Evolutionary conservation across 176 grass and related monocot genomes (phyloP).

Genomic region (bread wheat (Triticum aestivum)): DNA sequence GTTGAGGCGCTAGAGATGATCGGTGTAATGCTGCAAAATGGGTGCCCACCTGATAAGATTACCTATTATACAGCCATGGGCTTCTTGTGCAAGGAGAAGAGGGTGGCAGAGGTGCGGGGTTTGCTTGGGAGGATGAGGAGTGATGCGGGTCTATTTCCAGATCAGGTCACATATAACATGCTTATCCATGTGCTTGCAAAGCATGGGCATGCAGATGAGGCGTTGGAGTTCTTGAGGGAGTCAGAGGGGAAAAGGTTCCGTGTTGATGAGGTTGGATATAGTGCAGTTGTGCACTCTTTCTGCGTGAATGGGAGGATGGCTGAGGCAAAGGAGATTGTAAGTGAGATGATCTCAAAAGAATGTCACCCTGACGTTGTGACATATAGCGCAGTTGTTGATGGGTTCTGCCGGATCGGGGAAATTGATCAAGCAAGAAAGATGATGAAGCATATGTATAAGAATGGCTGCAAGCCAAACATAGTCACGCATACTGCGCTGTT

Average conservation of each 20-base stretch:
- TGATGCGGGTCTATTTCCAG: constrained; percentile 61
- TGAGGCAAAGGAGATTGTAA: constrained; percentile 67
- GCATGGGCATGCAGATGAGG: constrained; percentile 83
- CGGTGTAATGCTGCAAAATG: constrained; percentile 51
- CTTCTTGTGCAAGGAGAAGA: constrained; percentile 84
- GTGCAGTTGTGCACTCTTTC: constrained; percentile 72
- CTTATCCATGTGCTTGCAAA: constrained; percentile 79
- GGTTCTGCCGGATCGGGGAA: constrained; percentile 82
- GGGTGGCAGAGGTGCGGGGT: constrained; percentile 53
- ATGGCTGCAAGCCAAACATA: constrained; percentile 80
- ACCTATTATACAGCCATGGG: constrained; percentile 86
- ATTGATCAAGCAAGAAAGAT: constrained; percentile 81
- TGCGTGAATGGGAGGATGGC: constrained; percentile 73
- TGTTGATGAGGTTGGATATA: constrained; percentile 80
- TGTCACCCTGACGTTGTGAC: constrained; percentile 87
- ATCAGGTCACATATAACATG: constrained; percentile 86
- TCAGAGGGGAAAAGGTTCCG: constrained; percentile 69
- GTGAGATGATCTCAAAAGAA: constrained; percentile 76
- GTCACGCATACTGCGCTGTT: constrained; percentile 86
- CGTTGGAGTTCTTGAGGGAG: constrained; percentile 72
- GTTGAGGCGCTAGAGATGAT: constrained; percentile 67
- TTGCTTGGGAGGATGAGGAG: constrained; percentile 64
- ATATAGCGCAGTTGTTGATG: constrained; percentile 84
- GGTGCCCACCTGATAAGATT: constrained; percentile 73
- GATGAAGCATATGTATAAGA: constrained; percentile 78